A percentile compares a stretch with the other conserved stretches of the same genome.
These are phyloP conservation scores for Saturnispora halmiae DNA, from an alignment of 805 yeast genomes.

Conservation along the genomic window DNA sequence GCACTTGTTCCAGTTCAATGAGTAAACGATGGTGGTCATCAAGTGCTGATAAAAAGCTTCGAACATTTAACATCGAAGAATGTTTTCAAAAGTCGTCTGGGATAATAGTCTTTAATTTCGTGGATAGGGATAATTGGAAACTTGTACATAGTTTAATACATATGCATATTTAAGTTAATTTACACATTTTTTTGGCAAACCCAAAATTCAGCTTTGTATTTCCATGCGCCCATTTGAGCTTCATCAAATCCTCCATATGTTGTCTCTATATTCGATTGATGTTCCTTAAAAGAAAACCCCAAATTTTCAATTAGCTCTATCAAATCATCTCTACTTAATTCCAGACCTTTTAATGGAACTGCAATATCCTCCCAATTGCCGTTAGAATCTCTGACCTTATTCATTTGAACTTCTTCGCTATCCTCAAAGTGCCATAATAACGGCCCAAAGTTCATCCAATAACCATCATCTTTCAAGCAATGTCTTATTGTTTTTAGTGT, in stretches of 20 bases:
- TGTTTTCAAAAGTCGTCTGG: slow-evolving; percentile 50
- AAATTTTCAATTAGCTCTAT: slow-evolving; percentile 34
- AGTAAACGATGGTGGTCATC: slow-evolving; percentile 69
- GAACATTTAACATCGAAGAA: slow-evolving; percentile 35
- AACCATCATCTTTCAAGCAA: slow-evolving; percentile 37
- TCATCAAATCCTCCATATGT: slow-evolving; percentile 44
- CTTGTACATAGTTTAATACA: slow-evolving; percentile 42
- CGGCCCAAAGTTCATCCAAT: slow-evolving; percentile 64
- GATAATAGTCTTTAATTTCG: slow-evolving; percentile 57
- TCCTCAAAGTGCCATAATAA: slow-evolving; percentile 65
- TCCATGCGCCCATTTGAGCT: slow-evolving; percentile 43
- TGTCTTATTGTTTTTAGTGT: slow-evolving; percentile 42
- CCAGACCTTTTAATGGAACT: slow-evolving; percentile 45
- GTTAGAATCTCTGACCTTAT: slow-evolving; percentile 19
- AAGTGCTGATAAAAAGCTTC: slow-evolving; percentile 47
- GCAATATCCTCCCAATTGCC: slow-evolving; percentile 19
- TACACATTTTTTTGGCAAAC: slow-evolving; percentile 32
- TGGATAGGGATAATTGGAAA: slow-evolving; percentile 54
- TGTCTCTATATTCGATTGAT: slow-evolving; percentile 36
- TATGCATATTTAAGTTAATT: slow-evolving; percentile 31
- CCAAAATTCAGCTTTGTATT: slow-evolving; percentile 63
- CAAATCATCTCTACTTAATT: slow-evolving; percentile 49
- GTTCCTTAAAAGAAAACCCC: slow-evolving; percentile 44
- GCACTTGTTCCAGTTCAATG: slow-evolving; percentile 66
- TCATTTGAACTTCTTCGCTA: slow-evolving; percentile 28